Percentiles rank a stretch among this genome's conserved stretches.
Evolutionary conservation across 352 stramenopile genomes (phyloP).

Genomic region (Pythium periplocum): DNA sequence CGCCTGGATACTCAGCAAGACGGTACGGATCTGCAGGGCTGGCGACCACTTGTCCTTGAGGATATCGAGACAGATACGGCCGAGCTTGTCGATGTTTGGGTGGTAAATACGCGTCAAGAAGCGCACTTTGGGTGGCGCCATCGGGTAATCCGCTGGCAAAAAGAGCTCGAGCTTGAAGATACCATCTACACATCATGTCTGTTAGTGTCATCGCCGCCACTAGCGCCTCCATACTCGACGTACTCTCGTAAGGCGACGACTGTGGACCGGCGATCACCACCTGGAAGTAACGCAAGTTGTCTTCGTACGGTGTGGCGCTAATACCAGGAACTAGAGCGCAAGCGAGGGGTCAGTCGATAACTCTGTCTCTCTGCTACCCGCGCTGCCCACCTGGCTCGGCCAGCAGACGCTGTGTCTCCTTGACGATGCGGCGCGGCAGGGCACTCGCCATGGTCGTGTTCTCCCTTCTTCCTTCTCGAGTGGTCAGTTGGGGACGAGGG

Average conservation of each 20-base stretch:
- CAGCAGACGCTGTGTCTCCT: conserved; percentile 94
- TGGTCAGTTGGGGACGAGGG: no score
- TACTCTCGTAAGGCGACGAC: conserved; percentile 94
- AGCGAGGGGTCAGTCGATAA: no score
- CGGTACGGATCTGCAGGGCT: conserved; percentile 97
- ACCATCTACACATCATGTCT: conserved; percentile 42
- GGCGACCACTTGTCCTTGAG: conserved; percentile 99
- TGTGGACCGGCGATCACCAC: conserved; percentile 96
- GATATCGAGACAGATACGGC: conserved; percentile 98
- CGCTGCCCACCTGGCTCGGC: conserved; percentile 74
- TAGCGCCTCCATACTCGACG: conserved; percentile 11
- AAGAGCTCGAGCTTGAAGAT: conserved; percentile 97
- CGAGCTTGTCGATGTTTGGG: conserved; percentile 98
- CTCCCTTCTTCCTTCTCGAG: conserved; percentile 6
- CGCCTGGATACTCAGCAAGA: conserved; percentile 96
- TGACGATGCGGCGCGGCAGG: conserved; percentile 70
- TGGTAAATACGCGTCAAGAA: conserved; percentile 99
- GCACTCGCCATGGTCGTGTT: conserved; percentile 40
- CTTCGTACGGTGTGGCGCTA: conserved; percentile 94
- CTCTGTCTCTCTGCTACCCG: no score
- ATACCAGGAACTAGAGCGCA: conserved; percentile 88
- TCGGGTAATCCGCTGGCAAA: conserved; percentile 96
- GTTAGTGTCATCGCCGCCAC: neutral
- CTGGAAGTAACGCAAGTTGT: conserved; percentile 98
- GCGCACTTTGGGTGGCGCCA: conserved; percentile 95